Evolutionary conservation across 805 yeast species (phyloP), one percentile per base, ranked within the genome.

Genomic region (Barnettozyma sp.): DNA sequence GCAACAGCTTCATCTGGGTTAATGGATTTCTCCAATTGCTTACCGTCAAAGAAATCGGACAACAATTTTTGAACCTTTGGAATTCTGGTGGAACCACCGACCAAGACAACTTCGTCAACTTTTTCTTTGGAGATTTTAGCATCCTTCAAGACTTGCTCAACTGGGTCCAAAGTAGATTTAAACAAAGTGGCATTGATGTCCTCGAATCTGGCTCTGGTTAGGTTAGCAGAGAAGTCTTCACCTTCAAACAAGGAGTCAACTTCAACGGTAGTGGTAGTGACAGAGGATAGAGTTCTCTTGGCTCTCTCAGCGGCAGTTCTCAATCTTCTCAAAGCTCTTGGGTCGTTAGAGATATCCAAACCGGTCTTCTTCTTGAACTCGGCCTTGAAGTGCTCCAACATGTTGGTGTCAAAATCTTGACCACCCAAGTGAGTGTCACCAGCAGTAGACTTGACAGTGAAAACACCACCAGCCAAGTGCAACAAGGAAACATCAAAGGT

Each of bases 371-470:
- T 84, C 77, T 81, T 77, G 86, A 90, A 90, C 63, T 88, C 97
- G 57, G 78, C 75, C 71, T 80, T 78, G 79, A 90, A 90, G 76
- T 78, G 85, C 68, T 78, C 90, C 54, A 88, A 82, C 63, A 90
- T 75, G 81, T 88, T 84, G 75, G 87, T 82, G 72, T 88, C 97
- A 68, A 88, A 88, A 72, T 88, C 97, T 76, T 88, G 95, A 78
- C 97, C 97, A 78, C 97, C 97, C 72, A 88, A 81, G 71, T 88
- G 97, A 55, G 97, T 88, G 73, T 88, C 96, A 85, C 97, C 97
- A 58, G 96, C 95, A 52, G 97, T 87, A 52, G 97, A 87, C 76
- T 87, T 87, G 56, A 87, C 97, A 65, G 87, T 90, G 75, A 87
- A 87, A 58, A 87, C 85, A 70, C 96, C 97, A 60, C 87, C 96